Base-by-base conservation (phyloP, 352 stramenopile species). In the Phytophthora tubulina region DNA sequence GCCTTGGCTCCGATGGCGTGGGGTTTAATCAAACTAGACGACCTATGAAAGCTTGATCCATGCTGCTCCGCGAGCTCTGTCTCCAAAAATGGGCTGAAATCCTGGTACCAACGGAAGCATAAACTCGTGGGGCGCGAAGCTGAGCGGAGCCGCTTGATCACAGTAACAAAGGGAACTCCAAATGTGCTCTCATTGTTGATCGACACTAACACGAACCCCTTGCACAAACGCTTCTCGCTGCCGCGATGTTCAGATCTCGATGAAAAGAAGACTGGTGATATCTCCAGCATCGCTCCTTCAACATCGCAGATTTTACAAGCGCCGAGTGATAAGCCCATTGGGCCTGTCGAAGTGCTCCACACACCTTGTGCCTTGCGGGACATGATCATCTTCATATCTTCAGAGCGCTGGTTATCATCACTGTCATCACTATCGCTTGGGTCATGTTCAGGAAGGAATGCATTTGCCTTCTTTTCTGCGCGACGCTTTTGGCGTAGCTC, bases 171-270 rank as follows among this genome's bases (percentile, higher is more conserved):
- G 17, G 63, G 70, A 63, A 67, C 59, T 6, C 86, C 85, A 57
- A 93, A 92, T 3, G 86, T 96, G 62, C 85, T 92, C 59, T 94
- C 81, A 36, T 89, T 86, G 73, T 94, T 96, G 59, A 96, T 80
- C 6, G 86, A 86, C 3, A 90, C 77, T 27, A 96, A 65, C 21
- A 95, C 80, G 33, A 92, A 93, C 6, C 88, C 88, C 60, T 90
- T 93, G n/a, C 73, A 72, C 41, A 94, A 52, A 17, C 79, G 74
- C 49, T 87, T 90, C 55, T 90, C 85, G 32, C 79, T 89, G 11
- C 70, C 68, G 11, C 61, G 49, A 45, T 75, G 67, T 21, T 69
- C 67, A 6, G 38, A 42, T 35, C 80, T 79, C 2, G 82, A 84
- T 11, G 86, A 92, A 46, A 93, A 91, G 52, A 90, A 88, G 33